phyloP scores from a whole-genome alignment of 2,329 filamentous ascomycete species.

The Calonectria pteridis region DNA sequence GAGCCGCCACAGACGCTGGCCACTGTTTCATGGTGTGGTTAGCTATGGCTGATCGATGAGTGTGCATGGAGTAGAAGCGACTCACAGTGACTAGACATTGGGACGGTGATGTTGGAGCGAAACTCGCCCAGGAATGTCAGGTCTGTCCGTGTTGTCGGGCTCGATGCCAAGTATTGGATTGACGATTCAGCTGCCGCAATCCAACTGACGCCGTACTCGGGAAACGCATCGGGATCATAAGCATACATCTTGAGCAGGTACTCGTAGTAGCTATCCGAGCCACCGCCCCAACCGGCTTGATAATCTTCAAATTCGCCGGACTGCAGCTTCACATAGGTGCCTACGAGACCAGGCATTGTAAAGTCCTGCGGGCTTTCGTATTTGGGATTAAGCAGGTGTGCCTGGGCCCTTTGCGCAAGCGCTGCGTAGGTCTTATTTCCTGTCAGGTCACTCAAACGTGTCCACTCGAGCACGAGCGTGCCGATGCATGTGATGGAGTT shows the following conservation, averaged over 20 bases:
- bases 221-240: conserved; percentile 32
- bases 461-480: conserved; percentile 37
- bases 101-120: conserved; percentile 25
- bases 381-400: conserved; percentile 31
- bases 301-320: conserved; percentile 33
- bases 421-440: conserved; percentile 29
- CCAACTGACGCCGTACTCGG: conserved; percentile 27
- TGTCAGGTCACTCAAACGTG: conserved; percentile 30
- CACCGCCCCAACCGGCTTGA: conserved; percentile 36
- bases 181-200: conserved; percentile 27
- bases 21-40: conserved; percentile 13
- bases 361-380: conserved; percentile 5
- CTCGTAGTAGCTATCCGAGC: conserved; percentile 38
- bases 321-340: conserved; percentile 21
- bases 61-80: not conserved
- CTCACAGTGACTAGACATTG: conserved; percentile 26
- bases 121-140: conserved; percentile 29
- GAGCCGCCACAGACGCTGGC: conserved; percentile 32
- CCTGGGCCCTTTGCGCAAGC: conserved; percentile 29
- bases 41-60: not conserved
- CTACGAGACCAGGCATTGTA: conserved; percentile 29
- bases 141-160: conserved; percentile 19
- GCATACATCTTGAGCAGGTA: conserved; percentile 42
- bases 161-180: conserved; percentile 28
- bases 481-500: conserved; percentile 37